Evolutionary conservation across 768 basidiomycete genomes (phyloP).

Genomic region (Calocybe indica): DNA sequence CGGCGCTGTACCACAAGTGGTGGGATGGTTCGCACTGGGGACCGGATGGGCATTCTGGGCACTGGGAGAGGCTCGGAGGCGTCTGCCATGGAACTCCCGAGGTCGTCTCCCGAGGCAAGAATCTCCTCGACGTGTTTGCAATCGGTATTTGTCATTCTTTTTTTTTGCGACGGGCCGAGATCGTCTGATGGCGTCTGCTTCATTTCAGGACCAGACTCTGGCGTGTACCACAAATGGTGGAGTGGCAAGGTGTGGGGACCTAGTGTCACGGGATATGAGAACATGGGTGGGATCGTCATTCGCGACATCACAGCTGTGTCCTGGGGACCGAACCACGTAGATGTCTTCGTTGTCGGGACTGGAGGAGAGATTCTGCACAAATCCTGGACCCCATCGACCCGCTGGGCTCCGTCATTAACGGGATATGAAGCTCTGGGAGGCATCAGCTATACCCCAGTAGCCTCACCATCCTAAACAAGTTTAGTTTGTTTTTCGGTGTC

Average conservation of each 20-base stretch:
- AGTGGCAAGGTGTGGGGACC: background rate
- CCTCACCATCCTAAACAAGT: background rate
- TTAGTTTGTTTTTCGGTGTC: no score
- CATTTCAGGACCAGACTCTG: slow-evolving; percentile 2
- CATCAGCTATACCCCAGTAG: background rate
- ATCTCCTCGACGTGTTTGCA: slow-evolving; percentile 1
- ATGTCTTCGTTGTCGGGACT: slow-evolving; percentile 4
- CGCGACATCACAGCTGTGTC: slow-evolving; percentile 1
- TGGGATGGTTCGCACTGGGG: slow-evolving; percentile 1
- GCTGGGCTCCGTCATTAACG: slow-evolving; percentile 2
- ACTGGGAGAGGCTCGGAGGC: slow-evolving; percentile 1
- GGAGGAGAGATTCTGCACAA: slow-evolving; percentile 1
- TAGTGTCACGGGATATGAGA: background rate
- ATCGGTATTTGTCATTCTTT: background rate
- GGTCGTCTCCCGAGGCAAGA: slow-evolving; percentile 1
- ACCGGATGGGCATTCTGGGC: background rate
- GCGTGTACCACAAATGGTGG: slow-evolving; percentile 4
- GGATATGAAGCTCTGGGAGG: slow-evolving; percentile 7
- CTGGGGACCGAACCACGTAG: slow-evolving; percentile 3
- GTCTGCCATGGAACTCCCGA: background rate
- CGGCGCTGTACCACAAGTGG: background rate
- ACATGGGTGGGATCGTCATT: slow-evolving; percentile 1
- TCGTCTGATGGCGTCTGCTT: background rate
- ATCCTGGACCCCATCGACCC: background rate
- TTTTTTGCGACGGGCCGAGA: no score